Evolutionary conservation across 352 stramenopile species (phyloP), one percentile per base, ranked within the genome.

Genomic region (Globisporangium takayamanum): DNA sequence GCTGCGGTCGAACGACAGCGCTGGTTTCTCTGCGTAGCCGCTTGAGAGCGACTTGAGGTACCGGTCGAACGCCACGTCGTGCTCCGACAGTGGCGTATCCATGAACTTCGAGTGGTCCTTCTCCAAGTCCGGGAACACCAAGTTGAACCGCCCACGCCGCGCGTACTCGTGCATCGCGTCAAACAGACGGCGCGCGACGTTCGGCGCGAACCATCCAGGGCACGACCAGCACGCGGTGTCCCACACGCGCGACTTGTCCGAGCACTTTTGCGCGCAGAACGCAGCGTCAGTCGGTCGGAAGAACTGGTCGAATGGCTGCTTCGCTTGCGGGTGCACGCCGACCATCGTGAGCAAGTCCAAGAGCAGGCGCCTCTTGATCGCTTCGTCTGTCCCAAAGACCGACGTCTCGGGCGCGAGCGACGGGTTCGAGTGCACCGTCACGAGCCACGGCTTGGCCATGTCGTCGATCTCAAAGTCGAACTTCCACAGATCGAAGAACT

Each of bases 401-500:
- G 80, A 83, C 53, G 73, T 61, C 16, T 70, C 66, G 0, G 76
- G 68, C 12, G 67, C 60, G 46, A 92, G 74, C 20, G 74, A 87
- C 45, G 84, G 84, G 50, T 89, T 86, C 25, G 77, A 78, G 53
- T 78, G 69, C 15, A 87, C 70, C 48, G 98, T 89, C 59, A 98
- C 94, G 36, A 99, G 81, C 81, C 89, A 98, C n/a, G 96, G 94
- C 61, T 97, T 98, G 16, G 96, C 78, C 30, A 70, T 78, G 66
- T 90, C 74, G 60, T 99, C 95, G 25, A 99, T 69, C 72, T 99
- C 92, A 50, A 99, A 93, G 62, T 99, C 95, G 60, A 98, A 91
- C 25, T 92, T 96, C 56, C 97, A 86, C 18, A 99, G 72, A 62
- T 99, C 94, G 64, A 99, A 97, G 57, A 97, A 98, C 57, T 67